Conservation (phyloP, 495 filamentous ascomycete genomes). For the Hypoxylon cercidicola region DNA sequence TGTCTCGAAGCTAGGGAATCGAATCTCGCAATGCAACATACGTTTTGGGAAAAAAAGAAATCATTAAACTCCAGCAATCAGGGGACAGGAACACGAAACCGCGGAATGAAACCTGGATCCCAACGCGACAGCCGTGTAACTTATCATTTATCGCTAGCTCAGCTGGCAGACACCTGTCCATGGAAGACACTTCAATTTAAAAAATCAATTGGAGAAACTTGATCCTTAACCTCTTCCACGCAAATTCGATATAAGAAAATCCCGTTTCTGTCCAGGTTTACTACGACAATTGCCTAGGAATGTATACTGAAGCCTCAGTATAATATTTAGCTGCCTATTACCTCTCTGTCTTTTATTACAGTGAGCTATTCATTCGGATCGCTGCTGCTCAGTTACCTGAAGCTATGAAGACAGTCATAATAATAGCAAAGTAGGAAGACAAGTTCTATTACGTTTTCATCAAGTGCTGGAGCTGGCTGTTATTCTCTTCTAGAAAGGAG, state of each 20-base stretch:
- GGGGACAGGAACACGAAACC: constrained; percentile 34
- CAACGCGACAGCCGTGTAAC: constrained; percentile 10
- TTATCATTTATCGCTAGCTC: constrained; percentile 47
- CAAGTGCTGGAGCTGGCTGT: not conserved
- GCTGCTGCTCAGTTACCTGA: too few relatives aligned
- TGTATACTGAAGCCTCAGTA: too few relatives aligned
- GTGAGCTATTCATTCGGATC: not conserved
- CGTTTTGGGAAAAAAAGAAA: constrained; percentile 10
- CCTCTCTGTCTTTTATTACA: not conserved
- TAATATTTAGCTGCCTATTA: too few relatives aligned
- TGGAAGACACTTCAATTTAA: not conserved
- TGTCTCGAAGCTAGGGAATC: constrained; percentile 7
- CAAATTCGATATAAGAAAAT: not conserved
- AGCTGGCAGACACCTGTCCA: constrained; percentile 54
- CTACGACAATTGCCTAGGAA: too few relatives aligned
- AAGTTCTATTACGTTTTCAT: not conserved
- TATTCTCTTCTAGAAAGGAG: not conserved
- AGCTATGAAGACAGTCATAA: not conserved
- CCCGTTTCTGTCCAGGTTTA: too few relatives aligned
- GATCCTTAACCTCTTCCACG: not conserved
- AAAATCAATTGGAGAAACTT: constrained; percentile 12
- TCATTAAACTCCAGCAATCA: constrained; percentile 15
- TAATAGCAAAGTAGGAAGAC: not conserved
- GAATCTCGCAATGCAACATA: not conserved
- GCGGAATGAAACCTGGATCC: constrained; percentile 30